Conservation (phyloP, 1,139 yeast species). For the Geotrichum aggregatum region DNA sequence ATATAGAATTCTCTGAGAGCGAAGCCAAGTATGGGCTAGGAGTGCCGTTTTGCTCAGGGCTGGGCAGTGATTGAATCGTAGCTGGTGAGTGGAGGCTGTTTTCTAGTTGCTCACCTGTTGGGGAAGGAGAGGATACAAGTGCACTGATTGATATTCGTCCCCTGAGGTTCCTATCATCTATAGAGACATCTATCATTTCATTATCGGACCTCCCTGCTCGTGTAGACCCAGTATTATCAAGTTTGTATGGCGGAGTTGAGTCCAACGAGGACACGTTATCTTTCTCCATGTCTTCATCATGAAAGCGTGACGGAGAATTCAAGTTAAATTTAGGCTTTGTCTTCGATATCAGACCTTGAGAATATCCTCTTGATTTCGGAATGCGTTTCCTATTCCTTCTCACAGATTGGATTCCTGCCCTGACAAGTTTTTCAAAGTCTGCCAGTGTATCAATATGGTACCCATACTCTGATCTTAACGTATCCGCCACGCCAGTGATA, state of each 20-base stretch:
- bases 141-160: constrained; percentile 21
- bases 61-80: not conserved
- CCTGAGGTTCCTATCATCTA: not conserved
- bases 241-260: not conserved
- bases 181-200: constrained; percentile 10
- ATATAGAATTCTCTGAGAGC: not conserved
- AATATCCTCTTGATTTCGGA: constrained; percentile 28
- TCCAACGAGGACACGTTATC: constrained; percentile 1
- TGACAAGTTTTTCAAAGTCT: constrained; percentile 83
- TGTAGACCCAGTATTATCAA: not conserved
- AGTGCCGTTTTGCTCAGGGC: not conserved
- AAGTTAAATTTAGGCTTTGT: not conserved
- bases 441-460: constrained; percentile 54
- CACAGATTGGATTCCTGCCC: constrained; percentile 87
- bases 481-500: constrained; percentile 70
- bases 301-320: not conserved
- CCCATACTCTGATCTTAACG: constrained; percentile 69
- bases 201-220: constrained; percentile 5
- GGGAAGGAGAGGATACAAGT: constrained; percentile 14
- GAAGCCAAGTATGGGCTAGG: not conserved
- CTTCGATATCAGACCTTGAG: constrained; percentile 6
- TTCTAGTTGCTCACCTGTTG: not conserved
- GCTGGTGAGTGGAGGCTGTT: not conserved
- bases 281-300: constrained; percentile 1
- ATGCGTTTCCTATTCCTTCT: constrained; percentile 63